A percentile compares a stretch with the other conserved stretches of the same genome.
phyloP scores from a whole-genome alignment of 2,329 filamentous ascomycete genomes.

The Fusarium tjaetaba region DNA sequence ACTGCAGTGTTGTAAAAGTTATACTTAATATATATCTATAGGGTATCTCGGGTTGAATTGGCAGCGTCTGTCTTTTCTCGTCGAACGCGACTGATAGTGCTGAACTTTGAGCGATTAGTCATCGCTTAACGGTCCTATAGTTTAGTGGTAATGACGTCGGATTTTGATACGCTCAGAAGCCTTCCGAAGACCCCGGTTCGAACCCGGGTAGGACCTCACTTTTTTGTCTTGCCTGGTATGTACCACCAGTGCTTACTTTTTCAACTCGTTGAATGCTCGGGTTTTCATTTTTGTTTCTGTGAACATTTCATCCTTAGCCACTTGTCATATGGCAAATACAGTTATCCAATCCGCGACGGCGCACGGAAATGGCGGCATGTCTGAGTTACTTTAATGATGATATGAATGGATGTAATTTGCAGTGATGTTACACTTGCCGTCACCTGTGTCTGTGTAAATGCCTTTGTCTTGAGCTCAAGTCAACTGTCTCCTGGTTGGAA shows the following conservation, averaged over 20 bases:
- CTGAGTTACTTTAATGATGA: rapidly evolving
- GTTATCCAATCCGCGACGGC: not conserved
- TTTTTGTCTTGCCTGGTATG: not conserved
- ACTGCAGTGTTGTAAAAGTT: rapidly evolving
- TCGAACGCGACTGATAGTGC: rapidly evolving
- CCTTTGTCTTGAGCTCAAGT: not conserved
- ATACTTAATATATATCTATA: rapidly evolving
- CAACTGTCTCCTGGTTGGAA: not conserved
- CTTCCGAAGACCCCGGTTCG: conserved; percentile 31
- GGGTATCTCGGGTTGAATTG: no score
- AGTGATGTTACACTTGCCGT: no score
- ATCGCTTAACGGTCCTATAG: conserved; percentile 19
- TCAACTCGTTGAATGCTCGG: rapidly evolving
- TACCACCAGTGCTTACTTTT: no score
- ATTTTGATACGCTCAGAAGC: conserved; percentile 21
- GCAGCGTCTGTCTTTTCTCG: no score
- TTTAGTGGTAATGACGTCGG: conserved; percentile 33
- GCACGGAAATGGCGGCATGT: no score
- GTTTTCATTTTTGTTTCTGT: not conserved
- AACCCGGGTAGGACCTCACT: conserved; percentile 27
- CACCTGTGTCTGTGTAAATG: not conserved
- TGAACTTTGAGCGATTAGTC: not conserved
- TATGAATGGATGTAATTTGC: no score
- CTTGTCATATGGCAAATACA: not conserved
- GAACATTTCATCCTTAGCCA: no score